A percentile compares a stretch with the other conserved stretches of the same genome.
Conservation (phyloP, 2,329 filamentous ascomycete genomes). For the Colletotrichum sojae region DNA sequence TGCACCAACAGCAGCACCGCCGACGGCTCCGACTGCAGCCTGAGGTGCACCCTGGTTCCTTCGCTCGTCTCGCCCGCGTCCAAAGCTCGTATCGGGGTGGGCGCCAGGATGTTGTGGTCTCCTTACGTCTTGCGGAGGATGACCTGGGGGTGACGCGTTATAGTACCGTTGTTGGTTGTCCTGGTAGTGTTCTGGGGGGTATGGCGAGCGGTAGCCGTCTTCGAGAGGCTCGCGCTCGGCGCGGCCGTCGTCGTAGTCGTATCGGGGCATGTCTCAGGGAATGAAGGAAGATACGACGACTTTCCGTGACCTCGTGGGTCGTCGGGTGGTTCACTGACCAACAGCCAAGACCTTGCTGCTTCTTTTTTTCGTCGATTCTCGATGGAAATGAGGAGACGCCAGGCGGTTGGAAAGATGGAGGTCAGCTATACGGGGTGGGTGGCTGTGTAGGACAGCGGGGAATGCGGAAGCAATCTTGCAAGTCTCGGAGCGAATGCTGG, state of each 20-base stretch:
- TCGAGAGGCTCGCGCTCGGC: constrained; percentile 42
- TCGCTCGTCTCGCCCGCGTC: constrained; percentile 52
- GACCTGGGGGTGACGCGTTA: constrained; percentile 30
- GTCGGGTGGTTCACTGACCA: constrained; percentile 11
- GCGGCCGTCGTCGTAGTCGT: constrained; percentile 40
- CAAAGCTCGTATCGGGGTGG: constrained; percentile 56
- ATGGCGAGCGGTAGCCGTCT: constrained; percentile 37
- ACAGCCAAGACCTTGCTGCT: constrained; percentile 16
- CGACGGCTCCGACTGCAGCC: constrained; percentile 44
- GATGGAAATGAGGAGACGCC: not conserved
- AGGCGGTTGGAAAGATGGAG: constrained; percentile 17
- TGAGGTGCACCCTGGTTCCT: constrained; percentile 45
- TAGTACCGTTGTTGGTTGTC: constrained; percentile 31
- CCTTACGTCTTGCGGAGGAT: constrained; percentile 19
- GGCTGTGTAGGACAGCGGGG: constrained; percentile 21
- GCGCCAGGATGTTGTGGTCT: constrained; percentile 43
- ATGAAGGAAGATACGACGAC: not conserved
- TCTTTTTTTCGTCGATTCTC: not conserved
- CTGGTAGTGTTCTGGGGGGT: constrained; percentile 36
- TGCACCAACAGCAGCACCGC: constrained; percentile 44
- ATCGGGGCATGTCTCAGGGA: constrained; percentile 44
- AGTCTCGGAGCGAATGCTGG: constrained; percentile 33
- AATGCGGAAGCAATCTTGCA: constrained; percentile 30
- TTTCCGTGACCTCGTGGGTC: constrained; percentile 30
- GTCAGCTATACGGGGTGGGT: not conserved